Evolutionary conservation across 2,329 filamentous ascomycete species (phyloP).

Genomic region (Pseudonectria buxi): DNA sequence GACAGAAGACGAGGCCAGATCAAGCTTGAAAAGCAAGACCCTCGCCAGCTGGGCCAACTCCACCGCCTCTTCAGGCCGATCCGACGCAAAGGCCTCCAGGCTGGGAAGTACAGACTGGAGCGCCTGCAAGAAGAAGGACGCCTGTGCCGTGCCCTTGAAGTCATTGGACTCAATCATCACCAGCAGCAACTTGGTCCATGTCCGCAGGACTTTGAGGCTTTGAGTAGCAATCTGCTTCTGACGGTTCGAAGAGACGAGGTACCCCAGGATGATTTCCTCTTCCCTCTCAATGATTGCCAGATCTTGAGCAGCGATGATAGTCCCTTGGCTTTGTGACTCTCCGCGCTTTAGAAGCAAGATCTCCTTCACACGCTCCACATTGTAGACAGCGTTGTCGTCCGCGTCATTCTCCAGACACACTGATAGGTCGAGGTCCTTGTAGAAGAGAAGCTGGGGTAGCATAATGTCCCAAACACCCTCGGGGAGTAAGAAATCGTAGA

Average conservation of each 20-base stretch:
- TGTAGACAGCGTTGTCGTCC: slow-evolving; percentile 54
- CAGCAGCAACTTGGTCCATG: slow-evolving; percentile 79
- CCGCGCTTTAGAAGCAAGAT: slow-evolving; percentile 64
- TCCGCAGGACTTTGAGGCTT: slow-evolving; percentile 62
- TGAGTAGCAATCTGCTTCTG: slow-evolving; percentile 49
- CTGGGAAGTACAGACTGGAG: slow-evolving; percentile 84
- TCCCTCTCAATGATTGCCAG: slow-evolving; percentile 48
- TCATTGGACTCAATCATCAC: slow-evolving; percentile 79
- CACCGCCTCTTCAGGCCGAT: slow-evolving; percentile 61
- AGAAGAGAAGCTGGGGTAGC: slow-evolving; percentile 50
- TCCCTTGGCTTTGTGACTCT: slow-evolving; percentile 47
- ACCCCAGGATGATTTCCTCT: slow-evolving; percentile 52
- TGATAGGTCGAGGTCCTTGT: slow-evolving; percentile 60
- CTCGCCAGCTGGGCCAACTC: slow-evolving; percentile 73
- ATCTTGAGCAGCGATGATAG: slow-evolving; percentile 44
- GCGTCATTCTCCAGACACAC: slow-evolving; percentile 56
- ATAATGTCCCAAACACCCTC: slow-evolving; percentile 44
- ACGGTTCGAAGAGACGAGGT: slow-evolving; percentile 57
- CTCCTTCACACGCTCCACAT: slow-evolving; percentile 65
- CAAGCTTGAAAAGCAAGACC: slow-evolving; percentile 64
- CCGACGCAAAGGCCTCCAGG: slow-evolving; percentile 68
- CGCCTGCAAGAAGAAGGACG: slow-evolving; percentile 75
- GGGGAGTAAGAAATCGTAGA: slow-evolving; percentile 77
- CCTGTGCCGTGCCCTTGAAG: slow-evolving; percentile 64
- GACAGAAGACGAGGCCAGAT: slow-evolving; percentile 40